Conservation (phyloP, 1,284 basidiomycete species). For the Sanguinoderma infundibulare region DNA sequence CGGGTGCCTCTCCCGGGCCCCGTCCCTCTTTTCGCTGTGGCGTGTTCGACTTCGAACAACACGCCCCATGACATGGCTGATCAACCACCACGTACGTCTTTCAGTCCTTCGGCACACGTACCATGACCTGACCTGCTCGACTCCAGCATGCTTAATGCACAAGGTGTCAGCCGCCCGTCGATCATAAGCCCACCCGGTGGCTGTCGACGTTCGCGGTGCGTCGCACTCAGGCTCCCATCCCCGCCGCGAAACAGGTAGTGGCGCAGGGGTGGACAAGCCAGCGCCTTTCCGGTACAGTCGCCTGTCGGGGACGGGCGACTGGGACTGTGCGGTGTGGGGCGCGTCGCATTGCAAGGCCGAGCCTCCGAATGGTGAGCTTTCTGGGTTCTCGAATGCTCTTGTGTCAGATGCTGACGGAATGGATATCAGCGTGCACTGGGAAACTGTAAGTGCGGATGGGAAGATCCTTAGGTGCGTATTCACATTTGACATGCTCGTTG, state of each 20-base stretch:
- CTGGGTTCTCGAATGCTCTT: background rate
- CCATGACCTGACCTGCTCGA: background rate
- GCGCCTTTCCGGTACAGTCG: constrained; percentile 12
- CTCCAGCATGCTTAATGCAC: background rate
- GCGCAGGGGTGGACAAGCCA: constrained; percentile 2
- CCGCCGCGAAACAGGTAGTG: background rate
- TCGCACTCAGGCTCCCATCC: constrained; percentile 7
- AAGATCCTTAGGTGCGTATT: background rate
- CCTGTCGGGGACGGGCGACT: constrained; percentile 12
- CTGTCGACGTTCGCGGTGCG: constrained; percentile 11
- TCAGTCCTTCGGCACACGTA: background rate
- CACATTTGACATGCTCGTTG: background rate
- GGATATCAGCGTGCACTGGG: background rate
- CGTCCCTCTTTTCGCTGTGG: background rate
- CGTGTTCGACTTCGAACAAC: background rate
- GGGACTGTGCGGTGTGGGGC: constrained; percentile 11
- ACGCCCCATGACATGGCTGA: background rate
- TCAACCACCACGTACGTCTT: constrained; percentile 2
- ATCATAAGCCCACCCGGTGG: constrained; percentile 8
- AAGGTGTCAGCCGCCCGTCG: constrained; percentile 3
- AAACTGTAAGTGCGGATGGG: background rate
- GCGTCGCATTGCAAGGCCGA: constrained; percentile 15
- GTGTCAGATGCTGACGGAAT: background rate
- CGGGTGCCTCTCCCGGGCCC: too few species aligned
- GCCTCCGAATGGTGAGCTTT: constrained; percentile 5